phyloP scores from a whole-genome alignment of 148 eudicot genomes.

The Rhododendron ovatum region DNA sequence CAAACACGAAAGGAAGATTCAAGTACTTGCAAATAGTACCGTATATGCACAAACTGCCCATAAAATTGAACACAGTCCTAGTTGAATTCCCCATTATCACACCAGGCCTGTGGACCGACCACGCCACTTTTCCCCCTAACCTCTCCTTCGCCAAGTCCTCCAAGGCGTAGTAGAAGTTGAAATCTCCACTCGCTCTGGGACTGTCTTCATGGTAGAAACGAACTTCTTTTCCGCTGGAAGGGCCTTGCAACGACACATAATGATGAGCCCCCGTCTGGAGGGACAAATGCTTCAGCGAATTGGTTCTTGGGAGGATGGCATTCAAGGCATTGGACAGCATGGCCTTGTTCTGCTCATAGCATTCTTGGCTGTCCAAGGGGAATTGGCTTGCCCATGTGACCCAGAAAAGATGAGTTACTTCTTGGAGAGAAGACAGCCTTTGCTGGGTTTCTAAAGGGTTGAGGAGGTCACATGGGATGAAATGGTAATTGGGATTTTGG shows the following conservation, averaged over 20 bases:
- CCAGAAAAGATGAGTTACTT: conserved; percentile 82
- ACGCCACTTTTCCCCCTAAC: conserved; percentile 31
- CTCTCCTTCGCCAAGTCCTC: conserved; percentile 75
- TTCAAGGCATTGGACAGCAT: conserved; percentile 72
- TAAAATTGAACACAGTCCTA: conserved; percentile 58
- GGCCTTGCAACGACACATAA: conserved; percentile 45
- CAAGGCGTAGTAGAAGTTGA: conserved; percentile 65
- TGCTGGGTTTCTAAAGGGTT: conserved; percentile 38
- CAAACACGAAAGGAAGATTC: conserved; percentile 77
- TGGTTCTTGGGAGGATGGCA: conserved; percentile 48
- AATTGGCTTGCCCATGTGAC: conserved; percentile 81
- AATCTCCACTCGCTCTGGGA: conserved; percentile 49
- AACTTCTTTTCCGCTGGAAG: neutral
- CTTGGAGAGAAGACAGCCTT: conserved; percentile 50
- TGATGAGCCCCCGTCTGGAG: conserved; percentile 85
- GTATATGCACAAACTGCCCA: conserved; percentile 75
- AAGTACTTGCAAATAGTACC: conserved; percentile 64
- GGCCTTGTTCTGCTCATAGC: conserved; percentile 68
- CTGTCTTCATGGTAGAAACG: conserved; percentile 44
- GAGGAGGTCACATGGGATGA: conserved; percentile 71
- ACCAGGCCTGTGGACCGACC: conserved; percentile 90
- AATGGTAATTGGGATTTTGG: conserved; percentile 37
- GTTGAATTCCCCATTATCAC: conserved; percentile 64
- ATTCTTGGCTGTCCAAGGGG: conserved; percentile 59
- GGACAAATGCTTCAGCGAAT: conserved; percentile 51